Conservation (phyloP, 495 filamentous ascomycete species). For the Hypoxylon perforatum region DNA sequence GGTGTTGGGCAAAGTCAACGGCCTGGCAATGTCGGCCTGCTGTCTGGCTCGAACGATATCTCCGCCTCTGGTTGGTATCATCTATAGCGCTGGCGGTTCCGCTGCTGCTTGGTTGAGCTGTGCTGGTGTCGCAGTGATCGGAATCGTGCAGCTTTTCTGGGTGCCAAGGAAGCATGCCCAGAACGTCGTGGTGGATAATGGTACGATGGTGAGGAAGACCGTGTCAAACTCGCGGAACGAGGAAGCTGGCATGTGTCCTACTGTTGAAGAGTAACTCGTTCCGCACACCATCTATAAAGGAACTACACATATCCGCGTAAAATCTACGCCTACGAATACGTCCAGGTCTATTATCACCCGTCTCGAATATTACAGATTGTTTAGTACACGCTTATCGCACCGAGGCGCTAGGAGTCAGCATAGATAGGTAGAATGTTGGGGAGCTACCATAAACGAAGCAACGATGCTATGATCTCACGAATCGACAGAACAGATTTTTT, state of each 20-base stretch:
- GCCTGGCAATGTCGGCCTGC: conserved; percentile 73
- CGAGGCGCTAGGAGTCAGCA: conserved; percentile 1
- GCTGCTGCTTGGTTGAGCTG: conserved; percentile 78
- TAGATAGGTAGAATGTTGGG: conserved; percentile 2
- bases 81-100: conserved; percentile 70
- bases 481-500: background rate
- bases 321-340: background rate
- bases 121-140: conserved; percentile 67
- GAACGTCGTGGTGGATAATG: conserved; percentile 17
- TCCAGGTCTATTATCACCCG: background rate
- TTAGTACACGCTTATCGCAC: background rate
- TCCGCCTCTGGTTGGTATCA: conserved; percentile 71
- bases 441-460: background rate
- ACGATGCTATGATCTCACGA: conserved; percentile 16
- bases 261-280: conserved; percentile 8
- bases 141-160: conserved; percentile 70
- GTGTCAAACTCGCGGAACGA: background rate
- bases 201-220: conserved; percentile 9
- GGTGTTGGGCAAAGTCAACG: conserved; percentile 76
- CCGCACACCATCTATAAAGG: background rate
- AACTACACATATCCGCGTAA: background rate
- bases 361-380: background rate
- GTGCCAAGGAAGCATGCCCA: conserved; percentile 53
- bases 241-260: background rate
- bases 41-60: conserved; percentile 74